Evolutionary conservation across 805 yeast genomes (phyloP).

Genomic region (Sugiyamaella chiloensis): DNA sequence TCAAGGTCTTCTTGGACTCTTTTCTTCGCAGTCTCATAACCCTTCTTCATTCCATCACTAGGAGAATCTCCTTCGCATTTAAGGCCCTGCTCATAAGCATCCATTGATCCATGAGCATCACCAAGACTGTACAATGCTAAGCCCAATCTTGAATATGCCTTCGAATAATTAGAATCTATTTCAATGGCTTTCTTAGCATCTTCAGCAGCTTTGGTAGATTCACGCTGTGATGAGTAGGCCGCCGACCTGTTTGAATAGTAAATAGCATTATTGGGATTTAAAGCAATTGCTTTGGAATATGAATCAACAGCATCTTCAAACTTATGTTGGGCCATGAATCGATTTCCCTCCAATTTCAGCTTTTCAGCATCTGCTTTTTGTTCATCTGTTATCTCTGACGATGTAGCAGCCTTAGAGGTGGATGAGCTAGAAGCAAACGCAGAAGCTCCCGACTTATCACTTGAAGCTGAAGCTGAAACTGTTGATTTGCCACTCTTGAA

Average conservation of each 20-base stretch:
- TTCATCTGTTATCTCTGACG: slow-evolving; percentile 31
- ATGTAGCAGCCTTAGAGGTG: not conserved
- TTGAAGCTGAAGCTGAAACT: not conserved
- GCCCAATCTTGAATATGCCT: slow-evolving; percentile 94
- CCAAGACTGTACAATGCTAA: slow-evolving; percentile 92
- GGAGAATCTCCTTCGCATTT: slow-evolving; percentile 83
- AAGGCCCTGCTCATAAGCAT: slow-evolving; percentile 85
- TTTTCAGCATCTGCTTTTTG: slow-evolving; percentile 77
- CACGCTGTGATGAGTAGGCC: slow-evolving; percentile 75
- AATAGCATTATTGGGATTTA: slow-evolving; percentile 71
- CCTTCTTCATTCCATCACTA: slow-evolving; percentile 86
- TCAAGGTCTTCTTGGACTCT: slow-evolving; percentile 70
- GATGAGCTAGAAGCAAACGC: slow-evolving; percentile 16
- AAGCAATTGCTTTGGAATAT: slow-evolving; percentile 75
- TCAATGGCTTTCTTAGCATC: slow-evolving; percentile 84
- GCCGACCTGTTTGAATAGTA: slow-evolving; percentile 95
- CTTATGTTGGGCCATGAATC: slow-evolving; percentile 75
- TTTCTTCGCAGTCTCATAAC: slow-evolving; percentile 88
- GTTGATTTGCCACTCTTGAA: slow-evolving; percentile 30
- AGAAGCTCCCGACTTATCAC: slow-evolving; percentile 12
- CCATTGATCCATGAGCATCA: slow-evolving; percentile 83
- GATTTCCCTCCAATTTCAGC: slow-evolving; percentile 83
- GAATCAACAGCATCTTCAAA: slow-evolving; percentile 67
- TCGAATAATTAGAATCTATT: slow-evolving; percentile 75
- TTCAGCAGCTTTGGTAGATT: slow-evolving; percentile 71